Evolutionary conservation across 192 early-diverging fungal genomes (phyloP).

Genomic region (Backusella tarrabulga): DNA sequence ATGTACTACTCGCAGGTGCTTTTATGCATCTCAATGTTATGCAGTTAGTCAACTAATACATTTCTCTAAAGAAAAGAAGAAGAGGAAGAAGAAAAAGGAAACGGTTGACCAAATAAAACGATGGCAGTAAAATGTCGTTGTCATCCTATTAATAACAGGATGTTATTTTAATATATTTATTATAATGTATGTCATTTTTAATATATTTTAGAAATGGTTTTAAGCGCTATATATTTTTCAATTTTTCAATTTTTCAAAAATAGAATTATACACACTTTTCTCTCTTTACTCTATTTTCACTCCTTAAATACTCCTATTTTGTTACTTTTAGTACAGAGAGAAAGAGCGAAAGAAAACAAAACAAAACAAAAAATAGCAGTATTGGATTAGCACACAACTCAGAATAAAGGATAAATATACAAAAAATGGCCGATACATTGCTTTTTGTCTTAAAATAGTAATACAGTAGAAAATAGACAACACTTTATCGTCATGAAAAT

Average conservation of each 20-base stretch:
- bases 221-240: background rate
- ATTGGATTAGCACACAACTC: too few relatives aligned
- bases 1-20: background rate
- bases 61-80: background rate
- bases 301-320: background rate
- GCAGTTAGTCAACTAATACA: conserved; percentile 2
- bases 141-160: background rate
- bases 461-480: background rate
- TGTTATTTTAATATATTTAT: background rate
- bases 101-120: background rate
- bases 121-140: background rate
- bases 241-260: background rate
- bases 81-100: background rate
- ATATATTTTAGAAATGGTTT: too few relatives aligned
- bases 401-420: background rate
- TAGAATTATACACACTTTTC: background rate
- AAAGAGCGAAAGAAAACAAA: too few relatives aligned
- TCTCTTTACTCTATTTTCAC: too few relatives aligned
- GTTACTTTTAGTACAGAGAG: background rate
- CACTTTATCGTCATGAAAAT: background rate
- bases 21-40: background rate
- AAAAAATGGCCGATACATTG: background rate
- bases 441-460: background rate
- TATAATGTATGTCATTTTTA: too few relatives aligned
- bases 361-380: too few relatives aligned